These are phyloP conservation scores for Volvox africanus DNA, from an alignment of 139 green algal species.

Conservation along the genomic window DNA sequence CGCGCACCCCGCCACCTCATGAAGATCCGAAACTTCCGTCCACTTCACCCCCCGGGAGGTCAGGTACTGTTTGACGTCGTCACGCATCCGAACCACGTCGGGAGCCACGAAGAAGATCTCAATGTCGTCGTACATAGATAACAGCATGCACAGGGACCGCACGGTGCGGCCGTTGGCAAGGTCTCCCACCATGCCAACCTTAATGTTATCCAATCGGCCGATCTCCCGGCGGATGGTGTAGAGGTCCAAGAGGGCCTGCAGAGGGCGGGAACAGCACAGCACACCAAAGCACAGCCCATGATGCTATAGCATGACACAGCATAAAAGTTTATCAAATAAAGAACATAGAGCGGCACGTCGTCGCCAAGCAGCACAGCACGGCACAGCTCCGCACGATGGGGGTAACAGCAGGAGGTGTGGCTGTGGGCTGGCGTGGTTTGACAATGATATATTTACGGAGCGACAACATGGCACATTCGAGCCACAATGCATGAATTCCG, in stretches of 20 bases:
- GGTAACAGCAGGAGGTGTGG: too few relatives aligned
- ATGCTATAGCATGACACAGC: too few relatives aligned
- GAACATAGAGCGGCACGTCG: too few relatives aligned
- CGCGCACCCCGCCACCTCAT: constrained; percentile 73
- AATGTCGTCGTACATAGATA: constrained; percentile 91
- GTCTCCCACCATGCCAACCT: constrained; percentile 96
- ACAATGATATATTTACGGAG: too few relatives aligned
- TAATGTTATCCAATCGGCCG: constrained; percentile 88
- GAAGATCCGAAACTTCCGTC: constrained; percentile 68
- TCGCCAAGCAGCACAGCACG: too few relatives aligned
- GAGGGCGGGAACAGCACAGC: not conserved
- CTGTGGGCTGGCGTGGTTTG: too few relatives aligned
- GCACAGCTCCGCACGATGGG: too few relatives aligned
- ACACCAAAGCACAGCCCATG: too few relatives aligned
- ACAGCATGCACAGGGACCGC: constrained; percentile 78
- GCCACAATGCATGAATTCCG: too few relatives aligned
- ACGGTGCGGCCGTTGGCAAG: constrained; percentile 97
- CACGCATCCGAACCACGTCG: constrained; percentile 92
- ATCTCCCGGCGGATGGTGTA: constrained; percentile 98
- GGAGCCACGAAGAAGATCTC: constrained; percentile 97
- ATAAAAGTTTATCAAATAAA: too few relatives aligned
- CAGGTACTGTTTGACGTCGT: constrained; percentile 95
- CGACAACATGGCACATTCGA: too few relatives aligned
- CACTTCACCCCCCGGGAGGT: constrained; percentile 79
- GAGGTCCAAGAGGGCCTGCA: constrained; percentile 92